A percentile compares a stretch with the other conserved stretches of the same genome.
Conservation (phyloP, 805 yeast genomes). For the Clavispora santaluciae region DNA sequence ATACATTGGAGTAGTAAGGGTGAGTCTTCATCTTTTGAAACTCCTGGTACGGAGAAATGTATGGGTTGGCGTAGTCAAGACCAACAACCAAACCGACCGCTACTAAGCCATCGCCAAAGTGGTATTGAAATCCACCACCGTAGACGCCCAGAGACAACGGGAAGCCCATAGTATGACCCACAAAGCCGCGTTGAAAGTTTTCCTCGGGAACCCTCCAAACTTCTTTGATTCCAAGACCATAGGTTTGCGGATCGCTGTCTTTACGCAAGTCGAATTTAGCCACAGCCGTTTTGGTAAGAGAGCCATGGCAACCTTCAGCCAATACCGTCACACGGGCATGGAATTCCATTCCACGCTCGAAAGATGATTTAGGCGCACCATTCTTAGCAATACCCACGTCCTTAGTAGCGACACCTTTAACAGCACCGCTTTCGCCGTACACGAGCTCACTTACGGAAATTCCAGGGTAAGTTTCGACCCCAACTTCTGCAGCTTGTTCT, state of each 20-base stretch:
- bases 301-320: slow-evolving; percentile 99
- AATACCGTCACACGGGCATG: slow-evolving; percentile 84
- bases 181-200: slow-evolving; percentile 74
- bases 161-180: slow-evolving; percentile 84
- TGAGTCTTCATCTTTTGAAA: slow-evolving; percentile 93
- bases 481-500: slow-evolving; percentile 87
- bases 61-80: slow-evolving; percentile 90
- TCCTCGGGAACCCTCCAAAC: slow-evolving; percentile 92
- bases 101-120: slow-evolving; percentile 89
- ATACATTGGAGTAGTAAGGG: slow-evolving; percentile 68
- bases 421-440: slow-evolving; percentile 51
- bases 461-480: slow-evolving; percentile 90
- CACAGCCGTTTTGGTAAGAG: slow-evolving; percentile 74
- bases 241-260: slow-evolving; percentile 72
- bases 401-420: slow-evolving; percentile 88
- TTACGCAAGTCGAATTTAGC: slow-evolving; percentile 63
- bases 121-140: slow-evolving; percentile 98
- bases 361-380: slow-evolving; percentile 76
- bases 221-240: slow-evolving; percentile 94
- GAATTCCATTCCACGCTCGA: slow-evolving; percentile 96
- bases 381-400: slow-evolving; percentile 80
- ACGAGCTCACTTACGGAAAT: slow-evolving; percentile 79
- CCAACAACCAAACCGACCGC: slow-evolving; percentile 94
- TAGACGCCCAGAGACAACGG: slow-evolving; percentile 73
- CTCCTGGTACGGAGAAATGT: slow-evolving; percentile 92